Evolutionary conservation across 805 yeast species (phyloP), one percentile per base, ranked within the genome.

Genomic region (Metahyphopichia silvanorum): DNA sequence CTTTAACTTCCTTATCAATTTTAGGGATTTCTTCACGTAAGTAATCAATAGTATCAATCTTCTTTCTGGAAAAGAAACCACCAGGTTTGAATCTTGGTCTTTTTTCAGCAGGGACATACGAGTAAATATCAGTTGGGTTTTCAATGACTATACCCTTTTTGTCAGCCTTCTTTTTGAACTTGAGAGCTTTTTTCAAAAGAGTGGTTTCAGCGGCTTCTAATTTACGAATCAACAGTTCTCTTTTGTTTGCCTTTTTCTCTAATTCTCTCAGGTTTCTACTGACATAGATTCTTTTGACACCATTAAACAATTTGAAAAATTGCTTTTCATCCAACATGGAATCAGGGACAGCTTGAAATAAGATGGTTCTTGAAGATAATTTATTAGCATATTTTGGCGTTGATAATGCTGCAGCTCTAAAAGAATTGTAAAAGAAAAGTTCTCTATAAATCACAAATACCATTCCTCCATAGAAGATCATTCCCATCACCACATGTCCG

Each of bases 321-420:
- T 85, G 87, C 35, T 71, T 67, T 51, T 83, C 94, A 52, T 78
- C 79, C 37, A 86, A 64, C 48, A 77, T 76, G 37, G 79, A 74
- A 36, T 80, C 76, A 8, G 97, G 93, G 5, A 88, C 91, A 6
- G 85, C 76, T 60, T 85, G 95, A 57, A 89, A 79, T 31, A 91
- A 67, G 2, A 91, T 86, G 2, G 91, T 83, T 55, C 95, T 77
- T 9, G 91, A 82, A 11, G 91, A 74, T 22, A 85, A 57, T 45
- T 77, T 79, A 38, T 73, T 70, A 25, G 94, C 84, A 54, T 86
- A 86, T 40, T 78, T 72, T 13, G 96, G 95, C 7, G 95, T 76
- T 2, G 96, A 72, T 35, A 87, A 63, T 2, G 79, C 85, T 7
- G 88, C 89, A 48, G 78, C 77, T 45, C 94, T 76, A 47, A 86